A percentile compares a stretch with the other conserved stretches of the same genome.
Conservation (phyloP, 2,329 filamentous ascomycete species). For the Seiridium unicorne region DNA sequence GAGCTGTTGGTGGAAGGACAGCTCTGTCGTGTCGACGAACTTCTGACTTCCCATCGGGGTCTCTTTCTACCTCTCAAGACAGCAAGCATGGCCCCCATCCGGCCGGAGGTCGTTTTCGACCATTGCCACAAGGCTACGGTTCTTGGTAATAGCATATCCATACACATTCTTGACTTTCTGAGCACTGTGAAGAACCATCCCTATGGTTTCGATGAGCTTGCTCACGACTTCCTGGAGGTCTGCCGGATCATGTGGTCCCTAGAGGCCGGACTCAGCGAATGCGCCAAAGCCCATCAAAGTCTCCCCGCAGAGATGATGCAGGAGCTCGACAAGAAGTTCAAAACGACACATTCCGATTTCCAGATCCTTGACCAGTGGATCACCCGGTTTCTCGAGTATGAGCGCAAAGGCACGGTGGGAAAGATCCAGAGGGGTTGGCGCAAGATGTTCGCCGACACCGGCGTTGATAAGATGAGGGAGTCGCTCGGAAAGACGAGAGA, state of each 20-base stretch:
- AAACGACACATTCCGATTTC: slow-evolving; percentile 60
- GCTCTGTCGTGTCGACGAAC: neutral
- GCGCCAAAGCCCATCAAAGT: slow-evolving; percentile 44
- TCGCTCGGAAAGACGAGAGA: slow-evolving; percentile 59
- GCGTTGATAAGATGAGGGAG: slow-evolving; percentile 58
- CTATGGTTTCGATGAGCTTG: slow-evolving; percentile 56
- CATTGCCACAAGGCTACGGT: slow-evolving; percentile 48
- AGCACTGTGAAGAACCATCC: slow-evolving; percentile 54
- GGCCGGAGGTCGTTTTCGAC: slow-evolving; percentile 15
- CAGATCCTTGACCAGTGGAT: slow-evolving; percentile 63
- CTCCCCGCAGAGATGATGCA: slow-evolving; percentile 59
- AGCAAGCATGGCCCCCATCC: slow-evolving; percentile 5
- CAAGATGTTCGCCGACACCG: slow-evolving; percentile 61
- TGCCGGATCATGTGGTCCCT: slow-evolving; percentile 67
- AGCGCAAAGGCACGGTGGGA: slow-evolving; percentile 59
- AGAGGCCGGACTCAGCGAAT: slow-evolving; percentile 62
- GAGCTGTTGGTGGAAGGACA: neutral
- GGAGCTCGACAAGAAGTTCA: slow-evolving; percentile 65
- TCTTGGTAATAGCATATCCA: slow-evolving; percentile 62
- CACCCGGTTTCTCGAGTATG: slow-evolving; percentile 58
- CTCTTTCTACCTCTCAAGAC: neutral
- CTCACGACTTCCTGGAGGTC: slow-evolving; percentile 65
- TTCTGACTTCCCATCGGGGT: neutral
- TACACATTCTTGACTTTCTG: slow-evolving; percentile 64
- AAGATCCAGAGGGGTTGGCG: slow-evolving; percentile 61